phyloP scores from a whole-genome alignment of 139 green algal genomes.

The Chlorella sp. region DNA sequence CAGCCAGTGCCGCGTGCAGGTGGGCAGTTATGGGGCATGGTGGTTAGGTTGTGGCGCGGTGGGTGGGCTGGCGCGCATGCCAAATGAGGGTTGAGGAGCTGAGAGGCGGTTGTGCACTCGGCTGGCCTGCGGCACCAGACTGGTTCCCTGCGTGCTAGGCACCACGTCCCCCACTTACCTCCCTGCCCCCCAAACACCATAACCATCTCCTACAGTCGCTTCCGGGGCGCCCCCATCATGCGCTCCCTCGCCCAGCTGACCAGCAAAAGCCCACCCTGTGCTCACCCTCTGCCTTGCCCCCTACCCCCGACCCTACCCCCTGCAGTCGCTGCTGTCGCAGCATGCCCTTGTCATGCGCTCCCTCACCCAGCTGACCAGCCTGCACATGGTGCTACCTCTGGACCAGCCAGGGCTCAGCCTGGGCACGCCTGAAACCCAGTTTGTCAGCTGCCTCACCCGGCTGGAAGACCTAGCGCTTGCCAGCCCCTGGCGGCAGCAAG shows the following conservation, averaged over 20 bases:
- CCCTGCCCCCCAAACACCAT: too few relatives aligned
- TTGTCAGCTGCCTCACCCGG: background rate
- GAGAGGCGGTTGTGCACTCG: too few relatives aligned
- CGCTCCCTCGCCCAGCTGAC: too few relatives aligned
- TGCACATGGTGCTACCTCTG: background rate
- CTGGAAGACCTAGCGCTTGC: constrained; percentile 4
- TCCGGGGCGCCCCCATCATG: too few relatives aligned
- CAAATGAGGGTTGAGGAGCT: too few relatives aligned
- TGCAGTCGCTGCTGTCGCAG: background rate
- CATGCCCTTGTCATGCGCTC: background rate
- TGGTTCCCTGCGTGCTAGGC: too few relatives aligned
- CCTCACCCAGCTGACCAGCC: constrained; percentile 10
- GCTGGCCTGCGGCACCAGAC: background rate
- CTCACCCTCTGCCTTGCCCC: background rate
- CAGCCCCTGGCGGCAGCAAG: background rate
- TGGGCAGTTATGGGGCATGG: background rate
- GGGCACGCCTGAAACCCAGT: background rate
- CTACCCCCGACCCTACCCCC: background rate
- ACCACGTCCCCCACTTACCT: too few relatives aligned
- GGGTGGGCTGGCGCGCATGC: too few relatives aligned
- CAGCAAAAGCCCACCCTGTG: background rate
- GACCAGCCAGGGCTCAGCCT: background rate
- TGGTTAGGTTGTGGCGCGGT: too few relatives aligned
- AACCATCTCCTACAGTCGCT: too few relatives aligned
- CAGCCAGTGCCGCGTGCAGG: constrained; percentile 8